Conservation (phyloP, 108 stramenopile genomes). For the Stephanodiscus minutulus region DNA sequence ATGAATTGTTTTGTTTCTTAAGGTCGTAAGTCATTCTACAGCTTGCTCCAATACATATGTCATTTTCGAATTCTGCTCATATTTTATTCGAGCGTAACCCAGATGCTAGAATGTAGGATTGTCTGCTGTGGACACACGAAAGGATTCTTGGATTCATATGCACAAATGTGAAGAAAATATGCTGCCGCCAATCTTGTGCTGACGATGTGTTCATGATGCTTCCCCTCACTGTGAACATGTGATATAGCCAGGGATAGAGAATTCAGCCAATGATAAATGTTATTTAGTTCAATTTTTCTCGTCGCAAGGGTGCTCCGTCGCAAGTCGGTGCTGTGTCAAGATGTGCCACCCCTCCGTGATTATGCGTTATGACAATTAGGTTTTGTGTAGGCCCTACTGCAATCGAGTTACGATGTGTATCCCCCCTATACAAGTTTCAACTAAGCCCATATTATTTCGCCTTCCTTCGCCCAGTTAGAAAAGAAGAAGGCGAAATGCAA, state of each 20-base stretch:
- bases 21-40: no score
- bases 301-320: background rate
- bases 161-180: no score
- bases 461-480: slow-evolving; percentile 36
- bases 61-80: no score
- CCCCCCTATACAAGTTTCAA: background rate
- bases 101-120: no score
- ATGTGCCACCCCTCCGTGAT: background rate
- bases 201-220: background rate
- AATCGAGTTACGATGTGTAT: background rate
- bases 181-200: background rate
- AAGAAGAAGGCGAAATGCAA: slow-evolving; percentile 46
- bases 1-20: no score
- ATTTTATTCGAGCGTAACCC: no score
- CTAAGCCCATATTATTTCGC: slow-evolving; percentile 7
- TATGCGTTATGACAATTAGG: background rate
- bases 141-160: background rate
- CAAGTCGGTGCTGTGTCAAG: no score
- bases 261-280: background rate
- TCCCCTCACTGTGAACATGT: background rate
- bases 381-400: background rate
- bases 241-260: background rate
- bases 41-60: no score
- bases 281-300: background rate
- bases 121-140: background rate